Evolutionary conservation across 2,329 filamentous ascomycete genomes (phyloP).

Genomic region (Herpotrichia juniperi): DNA sequence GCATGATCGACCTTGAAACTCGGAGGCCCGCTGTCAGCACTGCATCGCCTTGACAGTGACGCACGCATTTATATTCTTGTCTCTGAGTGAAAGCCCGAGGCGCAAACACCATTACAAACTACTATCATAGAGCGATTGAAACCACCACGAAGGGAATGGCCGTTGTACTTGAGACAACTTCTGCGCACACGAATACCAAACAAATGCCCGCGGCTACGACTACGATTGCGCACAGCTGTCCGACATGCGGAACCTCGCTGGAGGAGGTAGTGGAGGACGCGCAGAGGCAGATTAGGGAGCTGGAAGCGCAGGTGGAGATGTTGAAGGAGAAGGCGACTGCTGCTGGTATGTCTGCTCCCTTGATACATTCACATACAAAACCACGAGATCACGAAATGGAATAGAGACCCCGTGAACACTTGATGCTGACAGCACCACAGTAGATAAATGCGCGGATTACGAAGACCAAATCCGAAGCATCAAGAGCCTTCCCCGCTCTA

Average conservation of each 20-base stretch:
- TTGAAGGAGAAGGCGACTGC: slow-evolving; percentile 75
- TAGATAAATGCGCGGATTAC: slow-evolving; percentile 72
- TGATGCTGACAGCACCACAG: slow-evolving; percentile 35
- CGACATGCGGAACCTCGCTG: slow-evolving; percentile 33
- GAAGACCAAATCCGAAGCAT: slow-evolving; percentile 75
- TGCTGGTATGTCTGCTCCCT: slow-evolving; percentile 53
- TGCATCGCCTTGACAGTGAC: background rate
- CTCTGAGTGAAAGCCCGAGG: background rate
- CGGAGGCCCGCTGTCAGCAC: background rate
- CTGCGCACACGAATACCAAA: slow-evolving; percentile 26
- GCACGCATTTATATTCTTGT: background rate
- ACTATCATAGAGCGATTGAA: background rate
- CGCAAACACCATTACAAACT: background rate
- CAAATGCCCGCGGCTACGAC: slow-evolving; percentile 21
- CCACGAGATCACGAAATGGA: background rate
- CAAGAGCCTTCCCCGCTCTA: slow-evolving; percentile 23
- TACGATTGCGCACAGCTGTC: slow-evolving; percentile 33
- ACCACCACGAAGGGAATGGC: slow-evolving; percentile 10
- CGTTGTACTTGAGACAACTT: slow-evolving; percentile 12
- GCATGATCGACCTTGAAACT: background rate
- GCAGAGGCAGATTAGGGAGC: slow-evolving; percentile 53
- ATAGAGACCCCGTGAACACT: background rate
- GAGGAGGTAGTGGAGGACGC: slow-evolving; percentile 25
- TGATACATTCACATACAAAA: background rate
- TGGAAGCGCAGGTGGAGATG: slow-evolving; percentile 72